These are phyloP conservation scores for Hsuehochloa calcarea DNA, from an alignment of 176 grass and related monocot genomes.

Conservation along the genomic window DNA sequence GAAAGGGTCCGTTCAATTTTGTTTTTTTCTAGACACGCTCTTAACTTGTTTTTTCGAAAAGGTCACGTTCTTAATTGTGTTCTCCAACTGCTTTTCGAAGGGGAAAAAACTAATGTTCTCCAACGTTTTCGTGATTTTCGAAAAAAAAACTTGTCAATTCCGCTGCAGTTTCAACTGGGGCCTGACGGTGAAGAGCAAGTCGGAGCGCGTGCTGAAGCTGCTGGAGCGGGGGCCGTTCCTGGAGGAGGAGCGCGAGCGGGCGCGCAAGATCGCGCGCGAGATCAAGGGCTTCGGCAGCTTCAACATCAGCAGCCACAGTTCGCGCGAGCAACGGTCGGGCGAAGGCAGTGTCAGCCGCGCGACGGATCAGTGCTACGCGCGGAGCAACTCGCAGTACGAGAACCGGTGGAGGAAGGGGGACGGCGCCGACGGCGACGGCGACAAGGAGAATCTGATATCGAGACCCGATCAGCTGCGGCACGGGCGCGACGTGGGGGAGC, in stretches of 20 bases:
- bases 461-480: slow-evolving; percentile 7
- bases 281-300: slow-evolving; percentile 93
- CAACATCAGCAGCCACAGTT: slow-evolving; percentile 38
- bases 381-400: slow-evolving; percentile 57
- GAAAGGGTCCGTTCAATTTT: slow-evolving; percentile 46
- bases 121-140: background rate
- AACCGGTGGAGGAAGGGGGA: slow-evolving; percentile 17
- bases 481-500: slow-evolving; percentile 14
- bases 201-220: slow-evolving; percentile 76
- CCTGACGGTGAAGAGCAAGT: slow-evolving; percentile 56
- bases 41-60: no score
- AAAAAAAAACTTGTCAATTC: no score
- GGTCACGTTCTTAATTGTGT: no score
- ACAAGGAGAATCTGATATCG: slow-evolving; percentile 53
- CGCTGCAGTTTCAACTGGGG: slow-evolving; percentile 85
- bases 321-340: background rate
- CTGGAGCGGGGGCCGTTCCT: slow-evolving; percentile 70
- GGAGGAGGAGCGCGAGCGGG: slow-evolving; percentile 71
- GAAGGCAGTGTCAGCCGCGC: background rate
- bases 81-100: no score
- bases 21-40: background rate
- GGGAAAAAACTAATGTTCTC: background rate
- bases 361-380: slow-evolving; percentile 28
- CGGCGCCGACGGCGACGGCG: background rate
- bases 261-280: slow-evolving; percentile 59